Conservation (phyloP, 1,284 basidiomycete genomes). For the Boletus smithii region DNA sequence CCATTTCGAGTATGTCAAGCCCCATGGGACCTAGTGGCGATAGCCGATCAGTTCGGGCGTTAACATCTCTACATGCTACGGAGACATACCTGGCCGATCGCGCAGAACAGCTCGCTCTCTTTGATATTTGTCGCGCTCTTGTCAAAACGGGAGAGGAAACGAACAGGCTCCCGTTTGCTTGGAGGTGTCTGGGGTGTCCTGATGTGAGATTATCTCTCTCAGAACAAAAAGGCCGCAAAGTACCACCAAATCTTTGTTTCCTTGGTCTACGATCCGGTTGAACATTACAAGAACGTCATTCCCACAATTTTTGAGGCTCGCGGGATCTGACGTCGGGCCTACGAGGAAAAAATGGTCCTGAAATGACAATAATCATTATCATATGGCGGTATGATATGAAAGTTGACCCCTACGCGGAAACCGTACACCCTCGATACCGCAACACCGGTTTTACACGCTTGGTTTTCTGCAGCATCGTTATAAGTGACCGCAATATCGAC, state of each 20-base stretch:
- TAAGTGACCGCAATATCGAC: slow-evolving; percentile 51
- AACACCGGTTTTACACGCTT: slow-evolving; percentile 28
- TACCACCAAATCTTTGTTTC: slow-evolving; percentile 26
- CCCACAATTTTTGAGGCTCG: slow-evolving; percentile 5
- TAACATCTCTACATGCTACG: not conserved
- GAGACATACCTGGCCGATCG: slow-evolving; percentile 43
- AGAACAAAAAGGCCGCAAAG: not conserved
- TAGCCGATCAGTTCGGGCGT: not conserved
- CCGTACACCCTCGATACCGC: slow-evolving; percentile 38
- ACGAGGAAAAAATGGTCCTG: slow-evolving; percentile 29
- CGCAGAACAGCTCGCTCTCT: slow-evolving; percentile 45
- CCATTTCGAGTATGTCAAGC: slow-evolving; percentile 46
- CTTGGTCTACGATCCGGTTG: slow-evolving; percentile 20
- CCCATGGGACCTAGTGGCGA: slow-evolving; percentile 47
- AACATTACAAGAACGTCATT: slow-evolving; percentile 20
- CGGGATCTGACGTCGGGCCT: slow-evolving; percentile 19
- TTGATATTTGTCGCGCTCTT: slow-evolving; percentile 57
- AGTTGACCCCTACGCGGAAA: slow-evolving; percentile 39
- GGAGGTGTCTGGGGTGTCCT: slow-evolving; percentile 16
- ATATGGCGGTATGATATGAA: slow-evolving; percentile 33
- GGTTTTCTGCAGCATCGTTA: slow-evolving; percentile 45
- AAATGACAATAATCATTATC: not conserved
- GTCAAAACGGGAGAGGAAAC: slow-evolving; percentile 51
- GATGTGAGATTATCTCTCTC: not conserved
- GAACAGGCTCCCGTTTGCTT: slow-evolving; percentile 33